phyloP scores from a whole-genome alignment of 805 yeast genomes.

The Pichia rugopelliculosa region DNA sequence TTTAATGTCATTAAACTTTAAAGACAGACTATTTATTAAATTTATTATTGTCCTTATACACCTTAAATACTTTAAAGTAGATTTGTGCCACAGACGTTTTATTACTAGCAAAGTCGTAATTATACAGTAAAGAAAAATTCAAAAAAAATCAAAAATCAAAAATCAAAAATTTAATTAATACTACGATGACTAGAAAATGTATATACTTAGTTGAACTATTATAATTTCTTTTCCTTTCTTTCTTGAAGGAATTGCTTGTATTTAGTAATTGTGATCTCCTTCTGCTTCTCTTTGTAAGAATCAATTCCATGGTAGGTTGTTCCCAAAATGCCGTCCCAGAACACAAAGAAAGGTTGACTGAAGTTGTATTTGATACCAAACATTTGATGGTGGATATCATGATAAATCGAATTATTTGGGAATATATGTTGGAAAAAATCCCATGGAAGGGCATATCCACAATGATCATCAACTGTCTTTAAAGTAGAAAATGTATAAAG shows the following conservation, averaged over 20 bases:
- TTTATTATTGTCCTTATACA: no score
- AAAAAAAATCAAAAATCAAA: no score
- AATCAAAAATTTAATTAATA: no score
- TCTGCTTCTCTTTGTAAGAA: conserved; percentile 57
- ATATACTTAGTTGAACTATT: no score
- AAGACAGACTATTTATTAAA: no score
- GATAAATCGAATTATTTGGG: conserved; percentile 94
- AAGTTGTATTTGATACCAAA: conserved; percentile 92
- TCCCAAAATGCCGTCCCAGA: conserved; percentile 75
- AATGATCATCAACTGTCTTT: conserved; percentile 97
- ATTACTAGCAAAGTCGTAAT: no score
- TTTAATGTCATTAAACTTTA: no score
- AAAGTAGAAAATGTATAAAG: conserved; percentile 83
- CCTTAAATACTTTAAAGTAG: no score
- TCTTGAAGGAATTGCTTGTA: conserved; percentile 50
- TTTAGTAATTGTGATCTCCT: conserved; percentile 57
- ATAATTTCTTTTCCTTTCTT: conserved; percentile 21
- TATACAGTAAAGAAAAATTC: no score
- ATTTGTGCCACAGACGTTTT: no score
- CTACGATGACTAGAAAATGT: no score
- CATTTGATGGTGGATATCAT: conserved; percentile 94
- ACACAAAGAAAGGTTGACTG: conserved; percentile 91
- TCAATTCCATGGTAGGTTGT: conserved; percentile 67
- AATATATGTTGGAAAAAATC: conserved; percentile 86
- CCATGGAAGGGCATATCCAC: conserved; percentile 91